Conservation (phyloP, 2,329 filamentous ascomycete genomes). For the Madurella mycetomatis region DNA sequence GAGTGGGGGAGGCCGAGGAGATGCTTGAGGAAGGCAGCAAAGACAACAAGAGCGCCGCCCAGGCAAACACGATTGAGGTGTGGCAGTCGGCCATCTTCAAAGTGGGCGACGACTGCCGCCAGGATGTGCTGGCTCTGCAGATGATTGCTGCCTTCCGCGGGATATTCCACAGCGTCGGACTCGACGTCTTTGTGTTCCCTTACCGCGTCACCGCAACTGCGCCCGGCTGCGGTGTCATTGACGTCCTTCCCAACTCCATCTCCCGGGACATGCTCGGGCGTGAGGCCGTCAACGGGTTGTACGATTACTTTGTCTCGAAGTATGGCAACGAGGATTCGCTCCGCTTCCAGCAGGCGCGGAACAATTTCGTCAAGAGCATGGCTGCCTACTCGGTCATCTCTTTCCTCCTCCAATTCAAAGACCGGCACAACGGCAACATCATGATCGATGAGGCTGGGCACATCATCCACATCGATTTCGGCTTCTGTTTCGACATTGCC, state of each 20-base stretch:
- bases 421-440: constrained; percentile 98
- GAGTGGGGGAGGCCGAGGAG: constrained; percentile 48
- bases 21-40: constrained; percentile 46
- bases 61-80: constrained; percentile 71
- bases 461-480: constrained; percentile 97
- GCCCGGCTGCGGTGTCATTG: constrained; percentile 95
- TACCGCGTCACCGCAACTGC: constrained; percentile 97
- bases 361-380: constrained; percentile 99
- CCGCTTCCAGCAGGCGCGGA: constrained; percentile 88
- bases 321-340: constrained; percentile 96
- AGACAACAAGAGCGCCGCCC: constrained; percentile 27
- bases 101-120: constrained; percentile 95
- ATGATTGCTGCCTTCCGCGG: constrained; percentile 97
- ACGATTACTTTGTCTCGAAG: constrained; percentile 96
- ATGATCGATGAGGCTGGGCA: constrained; percentile 98
- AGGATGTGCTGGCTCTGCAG: constrained; percentile 92
- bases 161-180: constrained; percentile 90
- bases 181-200: constrained; percentile 95
- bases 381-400: constrained; percentile 97
- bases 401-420: constrained; percentile 97
- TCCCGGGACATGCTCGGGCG: constrained; percentile 98
- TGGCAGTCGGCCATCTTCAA: constrained; percentile 99
- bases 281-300: constrained; percentile 94
- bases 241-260: constrained; percentile 95
- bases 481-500: constrained; percentile 98